Evolutionary conservation across 805 yeast genomes (phyloP), one percentile per base, ranked within the genome.

Genomic region (Pichia rugopelliculosa): DNA sequence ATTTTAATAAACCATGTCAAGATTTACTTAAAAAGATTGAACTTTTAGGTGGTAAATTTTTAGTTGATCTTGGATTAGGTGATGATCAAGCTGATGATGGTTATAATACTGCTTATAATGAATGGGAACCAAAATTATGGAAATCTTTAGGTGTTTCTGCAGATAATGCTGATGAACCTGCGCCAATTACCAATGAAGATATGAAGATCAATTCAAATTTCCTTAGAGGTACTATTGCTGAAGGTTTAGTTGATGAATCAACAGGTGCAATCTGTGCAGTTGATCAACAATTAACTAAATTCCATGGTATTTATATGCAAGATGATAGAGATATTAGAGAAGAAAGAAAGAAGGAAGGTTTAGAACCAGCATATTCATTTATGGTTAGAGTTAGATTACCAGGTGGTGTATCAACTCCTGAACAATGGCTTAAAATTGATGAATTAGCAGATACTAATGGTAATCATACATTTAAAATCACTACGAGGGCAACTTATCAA

Each of bases 31-130:
- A 76, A 53, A 80, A 83, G 53, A 68, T 91, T 53, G 70, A 69
- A 53, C 69, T 83, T 49, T 73, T 87, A 50, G 93, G 95, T 39
- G 96, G 85, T 51, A 79, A 74, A 51, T 80, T 79, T 50, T 69
- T 91, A 46, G 76, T 79, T 48, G 86, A 84, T 3, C 67, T 89
- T 40, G 97, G 96, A 18, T 72, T 87, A 42, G 98, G 98, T 68
- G 97, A 91, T 66, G 98, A 91, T 62, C 98, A 91, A 70, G 98
- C 87, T 64, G 95, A 96, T 21, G 97, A 91, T 71, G 97, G 97
- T 20, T 89, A 75, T 68, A 81, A 82, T 57, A 90, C 97, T 24
- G 96, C 93, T n/a, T 91, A 84, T 65, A 79, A 81, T 50, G 81
- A 70, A 39, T 91, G 97, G 96, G 91, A 87, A 66, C 77, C 84